Conservation (phyloP, 1,139 yeast genomes). For the Komagataea norvegica region DNA sequence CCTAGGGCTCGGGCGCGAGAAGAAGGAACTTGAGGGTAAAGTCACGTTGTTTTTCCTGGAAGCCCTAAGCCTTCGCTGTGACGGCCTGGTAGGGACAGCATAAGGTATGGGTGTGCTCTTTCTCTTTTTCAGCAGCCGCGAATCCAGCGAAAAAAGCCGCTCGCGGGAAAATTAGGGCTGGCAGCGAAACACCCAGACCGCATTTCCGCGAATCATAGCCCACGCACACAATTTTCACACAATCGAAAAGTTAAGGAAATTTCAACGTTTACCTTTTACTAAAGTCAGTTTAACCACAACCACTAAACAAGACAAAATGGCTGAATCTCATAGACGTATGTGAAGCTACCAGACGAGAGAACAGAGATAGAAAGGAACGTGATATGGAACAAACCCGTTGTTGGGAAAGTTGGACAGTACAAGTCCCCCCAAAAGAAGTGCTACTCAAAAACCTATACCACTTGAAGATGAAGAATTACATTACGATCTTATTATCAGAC, state of each 20-base stretch:
- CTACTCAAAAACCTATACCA: too few relatives aligned
- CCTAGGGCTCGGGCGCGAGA: constrained; percentile 2
- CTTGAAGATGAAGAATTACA: too few relatives aligned
- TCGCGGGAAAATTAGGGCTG: neutral
- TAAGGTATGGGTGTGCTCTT: neutral
- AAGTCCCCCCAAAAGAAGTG: too few relatives aligned
- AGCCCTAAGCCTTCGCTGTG: too few relatives aligned
- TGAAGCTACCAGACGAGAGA: constrained; percentile 21
- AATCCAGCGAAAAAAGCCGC: too few relatives aligned
- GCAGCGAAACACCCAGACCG: constrained; percentile 8
- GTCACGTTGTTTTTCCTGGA: too few relatives aligned
- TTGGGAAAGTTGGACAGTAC: too few relatives aligned
- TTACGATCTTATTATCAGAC: neutral
- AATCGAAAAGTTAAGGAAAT: constrained; percentile 15
- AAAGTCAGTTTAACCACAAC: constrained; percentile 4
- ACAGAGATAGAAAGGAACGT: neutral
- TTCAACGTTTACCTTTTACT: constrained; percentile 5
- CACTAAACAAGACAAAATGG: constrained; percentile 49
- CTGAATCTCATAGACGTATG: constrained; percentile 97
- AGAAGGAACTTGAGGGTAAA: too few relatives aligned
- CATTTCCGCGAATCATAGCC: neutral
- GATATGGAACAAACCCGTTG: too few relatives aligned
- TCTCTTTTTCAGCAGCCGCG: too few relatives aligned
- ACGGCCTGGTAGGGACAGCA: too few relatives aligned
- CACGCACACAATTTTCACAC: constrained; percentile 12